phyloP scores from a whole-genome alignment of 768 basidiomycete genomes.

The Leccinum barrowsii region DNA sequence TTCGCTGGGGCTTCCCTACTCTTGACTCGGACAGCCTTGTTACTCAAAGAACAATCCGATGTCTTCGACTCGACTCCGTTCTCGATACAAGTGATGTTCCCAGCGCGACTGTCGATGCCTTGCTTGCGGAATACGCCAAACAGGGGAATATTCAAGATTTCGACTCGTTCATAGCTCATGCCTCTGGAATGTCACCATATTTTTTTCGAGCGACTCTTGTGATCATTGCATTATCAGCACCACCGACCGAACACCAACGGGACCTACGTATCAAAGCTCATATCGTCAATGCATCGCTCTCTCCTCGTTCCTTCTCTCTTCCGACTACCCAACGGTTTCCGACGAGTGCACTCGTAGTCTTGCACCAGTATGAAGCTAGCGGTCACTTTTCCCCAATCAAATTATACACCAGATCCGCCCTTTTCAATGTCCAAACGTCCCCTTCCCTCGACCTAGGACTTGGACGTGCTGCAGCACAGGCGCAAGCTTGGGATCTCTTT shows the following conservation, averaged over 20 bases:
- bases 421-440: constrained; percentile 43
- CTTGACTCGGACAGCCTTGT: too few relatives aligned
- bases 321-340: constrained; percentile 43
- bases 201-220: background rate
- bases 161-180: constrained; percentile 43
- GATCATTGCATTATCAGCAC: constrained; percentile 18
- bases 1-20: too few relatives aligned
- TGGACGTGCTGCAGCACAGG: constrained; percentile 46
- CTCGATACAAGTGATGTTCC: constrained; percentile 26
- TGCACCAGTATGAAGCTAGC: constrained; percentile 72
- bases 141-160: constrained; percentile 42
- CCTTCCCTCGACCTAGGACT: constrained; percentile 23
- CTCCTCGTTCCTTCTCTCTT: constrained; percentile 19
- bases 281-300: constrained; percentile 29
- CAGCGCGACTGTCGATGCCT: constrained; percentile 40
- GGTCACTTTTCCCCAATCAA: constrained; percentile 63
- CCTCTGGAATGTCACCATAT: constrained; percentile 37
- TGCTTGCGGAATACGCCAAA: constrained; percentile 49
- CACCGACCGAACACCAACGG: constrained; percentile 53
- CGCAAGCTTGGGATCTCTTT: constrained; percentile 92
- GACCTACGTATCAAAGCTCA: constrained; percentile 73
- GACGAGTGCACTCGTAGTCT: constrained; percentile 57
- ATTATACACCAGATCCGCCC: constrained; percentile 63
- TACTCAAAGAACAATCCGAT: constrained; percentile 3
- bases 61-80: background rate